These are phyloP conservation scores for Trematosphaeria pertusa DNA, from an alignment of 2,329 filamentous ascomycete genomes.

Conservation along the genomic window DNA sequence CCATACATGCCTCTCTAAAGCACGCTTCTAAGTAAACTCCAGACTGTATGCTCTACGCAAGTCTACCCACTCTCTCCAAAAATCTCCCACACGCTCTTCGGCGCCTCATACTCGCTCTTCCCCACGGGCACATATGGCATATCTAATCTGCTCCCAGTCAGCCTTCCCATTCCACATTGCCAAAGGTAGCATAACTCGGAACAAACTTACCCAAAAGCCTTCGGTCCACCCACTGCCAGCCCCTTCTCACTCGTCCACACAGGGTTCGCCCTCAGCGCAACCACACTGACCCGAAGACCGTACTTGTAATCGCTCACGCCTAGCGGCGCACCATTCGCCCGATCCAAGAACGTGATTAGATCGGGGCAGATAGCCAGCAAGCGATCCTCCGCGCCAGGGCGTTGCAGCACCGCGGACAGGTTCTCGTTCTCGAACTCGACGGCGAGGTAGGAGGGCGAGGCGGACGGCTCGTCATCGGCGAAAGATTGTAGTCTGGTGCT, in stretches of 20 bases:
- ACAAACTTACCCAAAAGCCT: conserved; percentile 11
- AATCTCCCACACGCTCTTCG: neutral
- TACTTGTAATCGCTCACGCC: conserved; percentile 11
- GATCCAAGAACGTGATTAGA: conserved; percentile 10
- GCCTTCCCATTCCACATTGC: neutral
- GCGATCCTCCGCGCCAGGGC: neutral
- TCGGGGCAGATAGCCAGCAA: conserved; percentile 9
- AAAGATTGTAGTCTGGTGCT: neutral
- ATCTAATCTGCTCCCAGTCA: neutral
- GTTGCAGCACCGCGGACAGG: conserved; percentile 6
- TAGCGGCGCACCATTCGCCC: conserved; percentile 11
- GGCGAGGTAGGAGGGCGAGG: neutral
- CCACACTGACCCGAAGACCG: conserved; percentile 11
- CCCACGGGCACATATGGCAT: neutral
- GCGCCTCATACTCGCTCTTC: neutral
- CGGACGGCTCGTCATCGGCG: neutral
- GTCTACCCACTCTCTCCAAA: too few species aligned
- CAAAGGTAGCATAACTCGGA: neutral
- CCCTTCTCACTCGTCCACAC: conserved; percentile 13
- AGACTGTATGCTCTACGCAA: too few species aligned
- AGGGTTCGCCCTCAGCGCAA: conserved; percentile 9
- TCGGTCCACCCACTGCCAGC: conserved; percentile 7
- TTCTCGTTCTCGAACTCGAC: conserved; percentile 16
- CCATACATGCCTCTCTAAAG: too few species aligned
- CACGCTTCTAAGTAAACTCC: too few species aligned